phyloP scores from a whole-genome alignment of 2,329 filamentous ascomycete species.

The Xylariaceae sp. region DNA sequence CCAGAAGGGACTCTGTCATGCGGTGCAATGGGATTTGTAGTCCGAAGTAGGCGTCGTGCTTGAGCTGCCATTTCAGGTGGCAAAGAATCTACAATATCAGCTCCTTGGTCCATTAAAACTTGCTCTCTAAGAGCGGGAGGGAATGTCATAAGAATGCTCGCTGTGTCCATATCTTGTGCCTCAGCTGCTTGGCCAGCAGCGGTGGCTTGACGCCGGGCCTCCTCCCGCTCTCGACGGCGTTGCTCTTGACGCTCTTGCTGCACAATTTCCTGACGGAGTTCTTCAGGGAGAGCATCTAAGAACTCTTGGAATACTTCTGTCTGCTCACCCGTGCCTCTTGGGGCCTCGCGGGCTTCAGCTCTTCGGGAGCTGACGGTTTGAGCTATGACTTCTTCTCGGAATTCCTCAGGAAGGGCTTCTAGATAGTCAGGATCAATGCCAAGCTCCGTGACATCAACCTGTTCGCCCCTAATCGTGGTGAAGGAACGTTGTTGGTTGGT shows the following conservation, averaged over 20 bases:
- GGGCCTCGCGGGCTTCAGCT: slow-evolving; percentile 73
- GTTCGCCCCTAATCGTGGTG: slow-evolving; percentile 83
- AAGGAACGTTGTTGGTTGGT: slow-evolving; percentile 69
- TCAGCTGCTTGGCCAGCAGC: slow-evolving; percentile 57
- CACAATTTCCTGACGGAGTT: slow-evolving; percentile 88
- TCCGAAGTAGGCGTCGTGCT: slow-evolving; percentile 71
- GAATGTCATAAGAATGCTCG: slow-evolving; percentile 89
- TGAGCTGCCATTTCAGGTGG: slow-evolving; percentile 87
- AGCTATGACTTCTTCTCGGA: slow-evolving; percentile 94
- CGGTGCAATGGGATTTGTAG: slow-evolving; percentile 38
- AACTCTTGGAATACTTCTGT: slow-evolving; percentile 92
- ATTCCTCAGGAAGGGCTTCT: slow-evolving; percentile 94
- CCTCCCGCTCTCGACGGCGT: slow-evolving; percentile 84
- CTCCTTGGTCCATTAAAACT: slow-evolving; percentile 89
- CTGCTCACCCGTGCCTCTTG: slow-evolving; percentile 72
- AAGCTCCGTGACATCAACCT: slow-evolving; percentile 91
- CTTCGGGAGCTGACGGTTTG: slow-evolving; percentile 84
- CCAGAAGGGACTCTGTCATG: slow-evolving; percentile 51
- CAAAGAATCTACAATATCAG: slow-evolving; percentile 82
- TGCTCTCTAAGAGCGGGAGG: slow-evolving; percentile 83
- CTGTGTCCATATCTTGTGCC: slow-evolving; percentile 80
- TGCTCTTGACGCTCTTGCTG: slow-evolving; percentile 90
- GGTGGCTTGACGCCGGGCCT: slow-evolving; percentile 71
- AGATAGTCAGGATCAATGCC: slow-evolving; percentile 95
- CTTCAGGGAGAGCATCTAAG: slow-evolving; percentile 86